Evolutionary conservation across 2,329 filamentous ascomycete genomes (phyloP), one percentile per base, ranked within the genome.

Genomic region (Colletotrichum sp.): DNA sequence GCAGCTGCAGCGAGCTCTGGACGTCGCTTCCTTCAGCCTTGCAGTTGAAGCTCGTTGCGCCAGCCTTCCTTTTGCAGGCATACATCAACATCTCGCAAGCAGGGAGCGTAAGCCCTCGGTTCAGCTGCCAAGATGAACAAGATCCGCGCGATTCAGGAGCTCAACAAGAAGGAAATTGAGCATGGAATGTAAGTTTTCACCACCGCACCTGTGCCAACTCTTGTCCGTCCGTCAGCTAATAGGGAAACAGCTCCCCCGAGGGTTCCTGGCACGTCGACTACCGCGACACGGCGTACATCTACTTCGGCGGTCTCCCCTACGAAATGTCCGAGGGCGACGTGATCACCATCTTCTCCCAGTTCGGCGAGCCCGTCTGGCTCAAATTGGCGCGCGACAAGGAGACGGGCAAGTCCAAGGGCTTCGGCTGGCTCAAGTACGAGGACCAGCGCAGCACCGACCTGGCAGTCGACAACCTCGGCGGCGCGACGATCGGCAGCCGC

Each of bases 241-340:
- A 52, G 65, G 28, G 59, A 55, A 68, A 55, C 81, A 96, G 95
- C 80, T 90, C 94, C 4, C 94, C 96, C 57, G 93, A 96, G 86
- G 96, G 94, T 78, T 98, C 96, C 73, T 99, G 96, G 96, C 96
- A 99, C 84, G 94, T 94, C 84, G 98, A 99, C 88, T 99, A 99
- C 87, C 95, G 95, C 86, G 97, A 98, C 87, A 99, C 97, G 3
- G 98, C 97, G 76, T 99, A 96, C 85, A 89, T 99, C 83, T 98
- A 98, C 89, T 96, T 99, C 80, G 98, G 98, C 82, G 96, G 96
- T 32, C 90, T 99, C 15, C 95, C 96, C 5, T 98, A 95, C 86
- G 95, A 98, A 82, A 90, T 99, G 55, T 96, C 95, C 65, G 97
- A 99, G 87, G 98, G 98, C 85, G 97, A 99, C 85, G 91, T 99